Base-by-base conservation (phyloP, 2,329 filamentous ascomycete genomes). In the Beauveria bassiana region DNA sequence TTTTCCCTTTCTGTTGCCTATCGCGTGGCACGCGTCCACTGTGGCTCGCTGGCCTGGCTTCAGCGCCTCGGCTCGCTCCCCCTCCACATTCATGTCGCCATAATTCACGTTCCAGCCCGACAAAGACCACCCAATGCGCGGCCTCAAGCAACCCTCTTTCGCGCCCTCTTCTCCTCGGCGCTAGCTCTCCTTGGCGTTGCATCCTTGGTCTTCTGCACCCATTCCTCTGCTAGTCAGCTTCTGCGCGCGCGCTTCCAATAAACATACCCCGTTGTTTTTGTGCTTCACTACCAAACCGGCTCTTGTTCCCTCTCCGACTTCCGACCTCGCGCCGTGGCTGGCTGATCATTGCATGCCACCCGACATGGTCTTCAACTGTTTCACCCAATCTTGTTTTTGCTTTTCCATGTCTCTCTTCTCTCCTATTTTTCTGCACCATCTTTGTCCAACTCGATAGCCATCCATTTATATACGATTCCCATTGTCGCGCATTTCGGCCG, bases 351-450 rank as follows among this genome's bases (percentile, higher is more conserved):
- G 40, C 59, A 31, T 55, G 45, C 31, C 43, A 40, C 24, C 31
- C 54, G 26, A 16, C 24, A 52, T 60, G 46, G 38, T 24, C 26
- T 46, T 60, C 12, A 34, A 5, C 20, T 52, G 49, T 60, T 22
- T 60, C 57, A 60, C 57, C 49, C 26, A 60, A 46, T 43, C 26
- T 60, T 53, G 26, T 46, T 63, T 50, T 57, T 52, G 54, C 61
- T 47, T 56, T 14, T 54, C 61, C 70, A 63, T 64, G 63, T 64
- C 61, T 65, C 50, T 40, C 5, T 24, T 24, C 9, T 38, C 34
- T 16, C 34, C 64, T 59, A 58, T 55, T 55, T 31, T 51, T 59
- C 38, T 59, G 18, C 56, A 47, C 55, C 20, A 1, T 49, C 26
- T 38, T 10, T 43, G 5, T 8, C 7, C 18, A 43, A 20, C 56